These are phyloP conservation scores for Aspergillus carlsbadensis DNA, from an alignment of 495 filamentous ascomycete genomes.

Conservation along the genomic window DNA sequence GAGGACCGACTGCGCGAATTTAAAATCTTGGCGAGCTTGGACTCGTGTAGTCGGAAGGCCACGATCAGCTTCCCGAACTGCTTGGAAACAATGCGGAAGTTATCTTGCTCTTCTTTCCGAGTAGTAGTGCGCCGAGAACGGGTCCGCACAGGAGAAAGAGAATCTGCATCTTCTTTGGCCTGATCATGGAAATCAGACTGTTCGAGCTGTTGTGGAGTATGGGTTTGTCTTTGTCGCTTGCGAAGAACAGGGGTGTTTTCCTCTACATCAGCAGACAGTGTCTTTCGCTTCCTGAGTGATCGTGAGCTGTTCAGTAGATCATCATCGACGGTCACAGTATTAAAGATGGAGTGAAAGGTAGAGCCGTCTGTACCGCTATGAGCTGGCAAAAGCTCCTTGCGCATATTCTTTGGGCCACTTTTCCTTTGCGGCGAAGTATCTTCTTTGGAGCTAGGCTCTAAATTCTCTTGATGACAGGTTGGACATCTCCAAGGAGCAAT, in stretches of 20 bases:
- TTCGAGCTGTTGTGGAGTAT: conserved; percentile 30
- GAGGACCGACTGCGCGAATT: conserved; percentile 35
- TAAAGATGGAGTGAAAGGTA: conserved; percentile 85
- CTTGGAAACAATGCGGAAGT: conserved; percentile 34
- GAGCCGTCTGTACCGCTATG: conserved; percentile 67
- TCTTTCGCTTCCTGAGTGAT: conserved; percentile 82
- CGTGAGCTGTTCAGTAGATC: conserved; percentile 85
- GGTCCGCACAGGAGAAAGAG: conserved; percentile 28
- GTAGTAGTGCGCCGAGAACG: conserved; percentile 36
- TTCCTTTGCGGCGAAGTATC: conserved; percentile 42
- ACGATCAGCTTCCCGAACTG: conserved; percentile 52
- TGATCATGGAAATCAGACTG: conserved; percentile 20
- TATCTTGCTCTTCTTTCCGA: conserved; percentile 34
- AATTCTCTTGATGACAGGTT: conserved; percentile 67
- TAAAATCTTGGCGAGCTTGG: conserved; percentile 59
- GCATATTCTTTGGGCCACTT: conserved; percentile 52
- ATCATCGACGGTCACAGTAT: conserved; percentile 69
- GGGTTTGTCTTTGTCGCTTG: conserved; percentile 46
- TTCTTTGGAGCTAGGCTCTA: conserved; percentile 47
- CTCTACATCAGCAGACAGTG: conserved; percentile 54
- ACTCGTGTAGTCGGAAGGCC: conserved; percentile 57
- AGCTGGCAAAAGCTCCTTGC: conserved; percentile 74
- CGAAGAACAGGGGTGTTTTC: conserved; percentile 47
- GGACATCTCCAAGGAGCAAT: conserved; percentile 76
- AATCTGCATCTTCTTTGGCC: conserved; percentile 22